Conservation (phyloP, 352 stramenopile genomes). For the Elongisporangium senticosum region DNA sequence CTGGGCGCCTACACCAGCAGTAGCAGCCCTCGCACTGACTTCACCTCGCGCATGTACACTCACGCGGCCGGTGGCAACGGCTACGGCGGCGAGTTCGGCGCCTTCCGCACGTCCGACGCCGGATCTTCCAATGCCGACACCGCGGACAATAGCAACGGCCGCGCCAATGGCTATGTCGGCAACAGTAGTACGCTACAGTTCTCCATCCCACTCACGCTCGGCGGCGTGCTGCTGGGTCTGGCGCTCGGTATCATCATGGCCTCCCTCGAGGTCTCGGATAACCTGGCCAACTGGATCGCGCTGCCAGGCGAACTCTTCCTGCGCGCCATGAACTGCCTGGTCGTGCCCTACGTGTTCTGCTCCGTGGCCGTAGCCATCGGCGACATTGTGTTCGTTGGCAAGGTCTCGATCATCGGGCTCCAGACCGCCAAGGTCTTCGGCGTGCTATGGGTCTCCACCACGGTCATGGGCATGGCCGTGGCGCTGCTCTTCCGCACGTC, state of each 20-base stretch:
- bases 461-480: conserved; percentile 42
- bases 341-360: conserved; percentile 82
- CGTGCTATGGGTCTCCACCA: conserved; percentile 45
- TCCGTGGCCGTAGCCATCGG: conserved; percentile 68
- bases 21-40: conserved; percentile 38
- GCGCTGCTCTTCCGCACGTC: conserved; percentile 51
- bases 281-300: conserved; percentile 49
- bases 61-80: neutral
- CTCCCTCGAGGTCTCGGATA: conserved; percentile 30
- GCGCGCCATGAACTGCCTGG: conserved; percentile 64
- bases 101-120: conserved; percentile 10
- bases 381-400: conserved; percentile 72
- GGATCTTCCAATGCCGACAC: conserved; percentile 4
- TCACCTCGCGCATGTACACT: conserved; percentile 21
- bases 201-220: conserved; percentile 46
- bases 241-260: conserved; percentile 43
- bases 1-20: conserved; percentile 10
- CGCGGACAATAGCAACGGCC: conserved; percentile 1
- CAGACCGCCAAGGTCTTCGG: conserved; percentile 64
- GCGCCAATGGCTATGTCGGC: conserved; percentile 13
- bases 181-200: conserved; percentile 33
- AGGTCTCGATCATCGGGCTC: conserved; percentile 56
- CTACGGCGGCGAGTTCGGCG: conserved; percentile 4
- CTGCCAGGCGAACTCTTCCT: conserved; percentile 73
- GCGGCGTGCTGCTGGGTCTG: conserved; percentile 44